Evolutionary conservation across 352 stramenopile species (phyloP).

Genomic region (Globisporangium acanthophoron): DNA sequence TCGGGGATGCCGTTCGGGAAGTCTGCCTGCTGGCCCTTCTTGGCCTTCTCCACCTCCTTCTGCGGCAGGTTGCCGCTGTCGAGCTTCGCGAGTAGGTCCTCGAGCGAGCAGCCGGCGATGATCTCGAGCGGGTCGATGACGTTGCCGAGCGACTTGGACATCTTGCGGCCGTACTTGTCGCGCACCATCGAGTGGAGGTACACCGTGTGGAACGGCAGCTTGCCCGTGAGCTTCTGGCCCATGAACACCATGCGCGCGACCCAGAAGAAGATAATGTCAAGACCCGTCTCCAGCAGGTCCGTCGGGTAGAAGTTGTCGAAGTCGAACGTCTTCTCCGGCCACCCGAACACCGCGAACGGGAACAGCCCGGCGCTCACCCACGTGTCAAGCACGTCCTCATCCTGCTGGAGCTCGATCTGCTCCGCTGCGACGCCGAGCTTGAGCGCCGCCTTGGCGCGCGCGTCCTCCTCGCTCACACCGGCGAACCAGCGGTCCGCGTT

Average conservation of each 20-base stretch:
- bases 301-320: constrained; percentile 94
- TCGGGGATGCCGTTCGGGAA: constrained; percentile 99
- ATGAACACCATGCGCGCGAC: constrained; percentile 97
- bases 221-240: constrained; percentile 95
- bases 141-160: constrained; percentile 99
- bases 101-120: constrained; percentile 94
- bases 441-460: constrained; percentile 74
- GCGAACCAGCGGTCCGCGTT: constrained; percentile 67
- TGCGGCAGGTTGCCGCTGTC: constrained; percentile 95
- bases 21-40: constrained; percentile 95
- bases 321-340: constrained; percentile 56
- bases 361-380: constrained; percentile 99
- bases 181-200: constrained; percentile 98
- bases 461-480: constrained; percentile 82
- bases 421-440: constrained; percentile 58
- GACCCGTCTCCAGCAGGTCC: constrained; percentile 97
- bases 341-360: constrained; percentile 88
- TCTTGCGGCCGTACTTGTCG: constrained; percentile 98
- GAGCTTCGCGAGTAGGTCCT: constrained; percentile 94
- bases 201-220: constrained; percentile 96
- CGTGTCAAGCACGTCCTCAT: constrained; percentile 99
- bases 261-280: constrained; percentile 99
- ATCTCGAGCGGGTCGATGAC: constrained; percentile 98
- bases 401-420: constrained; percentile 90
- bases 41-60: constrained; percentile 97